Evolutionary conservation across 2,329 filamentous ascomycete genomes (phyloP), one percentile per base, ranked within the genome.

Genomic region (Alternaria sp.): DNA sequence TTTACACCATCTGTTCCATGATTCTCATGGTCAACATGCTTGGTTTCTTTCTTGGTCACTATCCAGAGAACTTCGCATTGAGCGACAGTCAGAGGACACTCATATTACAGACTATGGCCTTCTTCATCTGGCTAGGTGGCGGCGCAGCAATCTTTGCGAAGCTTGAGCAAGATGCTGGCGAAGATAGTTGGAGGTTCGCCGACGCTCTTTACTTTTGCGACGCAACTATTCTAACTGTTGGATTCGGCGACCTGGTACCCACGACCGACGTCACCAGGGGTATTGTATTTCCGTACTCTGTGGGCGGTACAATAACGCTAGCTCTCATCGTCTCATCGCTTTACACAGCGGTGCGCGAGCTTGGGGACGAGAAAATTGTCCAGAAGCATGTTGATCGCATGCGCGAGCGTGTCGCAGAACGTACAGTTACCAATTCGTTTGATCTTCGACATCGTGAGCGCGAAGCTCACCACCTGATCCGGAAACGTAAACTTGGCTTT

Each of bases 91-190:
- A 97, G 77, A 87, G 94, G 9, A 97, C 92, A 0, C 81, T 97
- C 22, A 97, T 97, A 83, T 80, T 97, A 28, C 94, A 97, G 78
- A 96, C 93, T 1, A 96, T 96, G 78, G 82, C 91, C 56, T 92
- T 96, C 73, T 89, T 96, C 52, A 80, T 92, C 48, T 97, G 95
- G 82, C 81, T 97, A 0, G 88, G 91, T 0, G 79, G 93, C 2
- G 94, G 94, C 1, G 92, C 90, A 0, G 86, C 89, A 0, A 80
- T 96, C 0, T 97, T 95, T 72, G 87, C 88, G 6, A 82, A 81
- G 2, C 84, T 95, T 3, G 90, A 96, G 59, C 69, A 60, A 4
- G 62, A 72, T 9, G 76, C 76, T 41, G 81, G 80, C 2, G 56
- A 71, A 28, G 58, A 61, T 62, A 84, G 80, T 4, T 95, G 93